Evolutionary conservation across 352 stramenopile species (phyloP).

Genomic region (Phytophthora foliorum): DNA sequence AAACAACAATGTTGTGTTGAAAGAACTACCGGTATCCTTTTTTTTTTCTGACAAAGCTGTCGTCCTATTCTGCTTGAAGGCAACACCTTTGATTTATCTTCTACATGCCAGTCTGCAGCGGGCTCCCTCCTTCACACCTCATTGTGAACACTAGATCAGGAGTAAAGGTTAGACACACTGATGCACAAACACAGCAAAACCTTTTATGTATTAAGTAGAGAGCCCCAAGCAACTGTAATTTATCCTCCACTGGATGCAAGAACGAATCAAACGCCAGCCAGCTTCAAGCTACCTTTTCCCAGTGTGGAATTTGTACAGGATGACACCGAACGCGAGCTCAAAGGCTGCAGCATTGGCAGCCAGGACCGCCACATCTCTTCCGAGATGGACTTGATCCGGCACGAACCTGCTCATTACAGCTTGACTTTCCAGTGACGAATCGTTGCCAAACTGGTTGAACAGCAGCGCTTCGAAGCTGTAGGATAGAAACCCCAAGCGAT

Average conservation of each 20-base stretch:
- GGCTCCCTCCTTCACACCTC: too few relatives aligned
- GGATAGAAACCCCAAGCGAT: constrained; percentile 84
- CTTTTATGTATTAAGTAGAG: too few relatives aligned
- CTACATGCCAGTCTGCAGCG: too few relatives aligned
- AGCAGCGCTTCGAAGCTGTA: constrained; percentile 84
- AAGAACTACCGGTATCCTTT: too few relatives aligned
- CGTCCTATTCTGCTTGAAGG: too few relatives aligned
- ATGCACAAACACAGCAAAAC: too few relatives aligned
- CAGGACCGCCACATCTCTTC: constrained; percentile 51
- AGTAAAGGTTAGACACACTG: too few relatives aligned
- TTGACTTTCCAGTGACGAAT: constrained; percentile 6
- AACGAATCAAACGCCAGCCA: constrained; percentile 4
- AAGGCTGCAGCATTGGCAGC: constrained; percentile 41
- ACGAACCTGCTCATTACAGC: constrained; percentile 47
- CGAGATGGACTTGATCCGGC: constrained; percentile 50
- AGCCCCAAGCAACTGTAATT: too few relatives aligned
- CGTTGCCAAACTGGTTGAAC: constrained; percentile 66
- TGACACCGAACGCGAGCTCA: constrained; percentile 51
- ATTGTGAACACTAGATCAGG: too few relatives aligned
- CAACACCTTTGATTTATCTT: too few relatives aligned
- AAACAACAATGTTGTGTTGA: too few relatives aligned
- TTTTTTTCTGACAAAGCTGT: background rate
- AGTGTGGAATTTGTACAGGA: constrained; percentile 75
- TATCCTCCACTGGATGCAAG: too few relatives aligned
- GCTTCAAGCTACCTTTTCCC: constrained; percentile 45